Evolutionary conservation across 345 rosid species (phyloP), one percentile per base, ranked within the genome.

Genomic region (Rhizophora mangle): DNA sequence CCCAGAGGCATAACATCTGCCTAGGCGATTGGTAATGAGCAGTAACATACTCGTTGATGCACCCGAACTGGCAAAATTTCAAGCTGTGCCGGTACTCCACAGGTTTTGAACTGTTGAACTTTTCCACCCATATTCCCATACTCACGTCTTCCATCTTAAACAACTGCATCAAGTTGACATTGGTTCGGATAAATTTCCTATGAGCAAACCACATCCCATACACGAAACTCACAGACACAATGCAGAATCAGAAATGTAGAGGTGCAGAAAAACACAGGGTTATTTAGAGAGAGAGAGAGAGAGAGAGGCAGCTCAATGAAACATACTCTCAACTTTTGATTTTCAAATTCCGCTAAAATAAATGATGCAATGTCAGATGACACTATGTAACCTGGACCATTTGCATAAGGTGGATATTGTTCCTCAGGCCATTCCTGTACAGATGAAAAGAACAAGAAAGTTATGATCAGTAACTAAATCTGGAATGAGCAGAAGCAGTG

Each of bases 141-240:
- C 98, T 94, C 76, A 94, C 96, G 46, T 94, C 98, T 78, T 94
- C 98, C 98, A 94, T 94, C 87, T 89, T 94, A 80, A 91, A 94
- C 72, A 94, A 68, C 98, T 94, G 91, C 78, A 81, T n/a, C 63
- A 8, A 57, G 58, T 49, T 2, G 4, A 55, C 10, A 22, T 27
- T 2, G 26, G 73, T 72, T 67, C 34, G 11, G 21, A 18, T 63
- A 1, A 54, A 60, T 54, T 15, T 30, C 43, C 8, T 37, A 6
- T 7, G 3, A 37, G 13, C 62, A 53, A 3, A 1, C 22, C 19
- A 13, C 64, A 61, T 43, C 49, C 47, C 34, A 1, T 18, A 20
- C 7, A 1, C 32, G 27, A 36, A 61, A 61, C 32, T 61, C 64
- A 61, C 20, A 61, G 64, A 37, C 15, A 19, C 24, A 43, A n/a